Percentiles rank a stretch among this genome's conserved stretches.
Evolutionary conservation across 257 asterid genomes (phyloP).

Genomic region (Cinchona pubescens): DNA sequence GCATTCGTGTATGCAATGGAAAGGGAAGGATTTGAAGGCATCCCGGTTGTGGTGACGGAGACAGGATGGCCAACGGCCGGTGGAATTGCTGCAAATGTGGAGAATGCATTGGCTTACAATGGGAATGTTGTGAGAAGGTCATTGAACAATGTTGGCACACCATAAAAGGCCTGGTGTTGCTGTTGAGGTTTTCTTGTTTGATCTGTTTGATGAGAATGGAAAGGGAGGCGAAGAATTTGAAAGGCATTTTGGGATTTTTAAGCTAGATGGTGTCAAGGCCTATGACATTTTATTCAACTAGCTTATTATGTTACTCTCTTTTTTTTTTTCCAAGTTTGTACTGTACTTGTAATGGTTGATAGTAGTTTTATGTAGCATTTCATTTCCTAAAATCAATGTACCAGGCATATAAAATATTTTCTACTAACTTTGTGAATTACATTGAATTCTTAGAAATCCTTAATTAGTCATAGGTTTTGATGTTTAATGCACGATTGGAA

Average conservation of each 20-base stretch:
- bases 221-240: slow-evolving; percentile 55
- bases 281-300: slow-evolving; percentile 45
- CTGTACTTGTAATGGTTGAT: background rate
- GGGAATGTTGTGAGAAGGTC: slow-evolving; percentile 50
- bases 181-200: slow-evolving; percentile 69
- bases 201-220: slow-evolving; percentile 66
- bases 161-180: slow-evolving; percentile 67
- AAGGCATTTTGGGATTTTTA: slow-evolving; percentile 70
- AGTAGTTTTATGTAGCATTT: background rate
- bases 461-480: background rate
- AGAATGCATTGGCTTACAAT: slow-evolving; percentile 60
- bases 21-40: slow-evolving; percentile 56
- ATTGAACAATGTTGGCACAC: slow-evolving; percentile 55
- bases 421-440: background rate
- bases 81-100: slow-evolving; percentile 42
- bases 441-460: background rate
- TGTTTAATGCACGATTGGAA: background rate
- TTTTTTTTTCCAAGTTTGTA: background rate
- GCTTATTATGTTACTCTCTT: background rate
- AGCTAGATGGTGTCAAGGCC: slow-evolving; percentile 45
- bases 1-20: slow-evolving; percentile 70
- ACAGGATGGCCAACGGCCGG: slow-evolving; percentile 79
- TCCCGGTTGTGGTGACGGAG: slow-evolving; percentile 70
- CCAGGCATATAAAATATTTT: background rate
- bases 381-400: background rate